Percentiles rank a stretch among this genome's conserved stretches.
These are phyloP conservation scores for Cladosporium colombiae DNA, from an alignment of 2,329 filamentous ascomycete genomes.

Conservation along the genomic window DNA sequence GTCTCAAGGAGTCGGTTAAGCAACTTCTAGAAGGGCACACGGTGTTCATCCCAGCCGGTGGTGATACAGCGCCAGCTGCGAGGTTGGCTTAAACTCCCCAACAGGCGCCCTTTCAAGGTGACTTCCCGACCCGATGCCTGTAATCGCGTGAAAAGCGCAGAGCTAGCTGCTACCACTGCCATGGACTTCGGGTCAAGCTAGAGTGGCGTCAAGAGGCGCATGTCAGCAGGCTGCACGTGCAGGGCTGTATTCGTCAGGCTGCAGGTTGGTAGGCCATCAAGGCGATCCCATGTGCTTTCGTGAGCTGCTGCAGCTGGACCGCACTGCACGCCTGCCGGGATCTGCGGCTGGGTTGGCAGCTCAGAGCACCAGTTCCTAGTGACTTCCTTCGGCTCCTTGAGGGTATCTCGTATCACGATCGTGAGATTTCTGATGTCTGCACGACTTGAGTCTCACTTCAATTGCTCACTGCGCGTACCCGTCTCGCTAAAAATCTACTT, in stretches of 20 bases:
- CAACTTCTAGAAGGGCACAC: not conserved
- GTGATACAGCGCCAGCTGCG: not conserved
- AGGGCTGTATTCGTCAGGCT: not conserved
- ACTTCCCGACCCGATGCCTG: slow-evolving; percentile 14
- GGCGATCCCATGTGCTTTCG: slow-evolving; percentile 3
- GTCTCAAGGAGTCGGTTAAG: not conserved
- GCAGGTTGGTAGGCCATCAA: not conserved
- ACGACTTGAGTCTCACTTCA: not conserved
- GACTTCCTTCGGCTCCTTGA: slow-evolving; percentile 1
- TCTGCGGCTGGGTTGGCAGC: not conserved
- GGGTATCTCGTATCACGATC: slow-evolving; percentile 3
- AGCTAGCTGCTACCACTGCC: not conserved
- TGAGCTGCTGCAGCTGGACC: not conserved
- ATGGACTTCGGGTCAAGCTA: not conserved
- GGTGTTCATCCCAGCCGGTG: not conserved
- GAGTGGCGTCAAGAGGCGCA: slow-evolving; percentile 2
- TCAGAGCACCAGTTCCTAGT: not conserved
- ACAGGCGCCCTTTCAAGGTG: not conserved
- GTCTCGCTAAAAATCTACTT: not conserved
- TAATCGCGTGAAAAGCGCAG: not conserved
- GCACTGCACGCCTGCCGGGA: not conserved
- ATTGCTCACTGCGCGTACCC: not conserved
- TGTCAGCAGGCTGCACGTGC: slow-evolving; percentile 11
- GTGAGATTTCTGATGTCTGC: not conserved
- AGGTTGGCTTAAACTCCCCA: slow-evolving; percentile 2